phyloP scores from a whole-genome alignment of 2,329 filamentous ascomycete genomes.

The Phaeomoniella chlamydospora region DNA sequence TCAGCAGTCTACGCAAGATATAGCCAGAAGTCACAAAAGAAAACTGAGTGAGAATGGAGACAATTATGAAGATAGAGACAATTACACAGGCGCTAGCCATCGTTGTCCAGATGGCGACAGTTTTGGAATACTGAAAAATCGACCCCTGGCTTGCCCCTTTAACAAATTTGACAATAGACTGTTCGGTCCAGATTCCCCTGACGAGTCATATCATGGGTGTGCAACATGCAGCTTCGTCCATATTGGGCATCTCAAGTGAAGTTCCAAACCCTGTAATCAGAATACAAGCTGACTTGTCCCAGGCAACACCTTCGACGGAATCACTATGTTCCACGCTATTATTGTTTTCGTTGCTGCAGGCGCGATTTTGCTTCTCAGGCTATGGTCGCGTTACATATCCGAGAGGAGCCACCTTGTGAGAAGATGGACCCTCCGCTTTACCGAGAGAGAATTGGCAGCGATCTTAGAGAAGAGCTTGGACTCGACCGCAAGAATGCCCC shows the following conservation, averaged over 20 bases:
- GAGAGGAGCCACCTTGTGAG: conserved; percentile 1
- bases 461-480: conserved; percentile 3
- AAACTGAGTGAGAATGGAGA: neutral
- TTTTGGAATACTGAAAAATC: conserved; percentile 1
- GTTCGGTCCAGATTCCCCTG: conserved; percentile 2
- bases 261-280: neutral
- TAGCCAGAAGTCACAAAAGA: neutral
- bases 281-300: neutral
- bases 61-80: neutral
- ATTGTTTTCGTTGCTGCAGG: conserved; percentile 2
- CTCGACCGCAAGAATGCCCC: conserved; percentile 1
- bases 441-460: conserved; percentile 3
- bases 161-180: conserved; percentile 4
- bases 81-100: neutral
- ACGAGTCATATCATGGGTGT: conserved; percentile 2
- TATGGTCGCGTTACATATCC: conserved; percentile 1
- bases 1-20: neutral
- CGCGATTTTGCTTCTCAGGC: conserved; percentile 1
- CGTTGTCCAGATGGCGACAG: neutral
- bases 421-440: conserved; percentile 2
- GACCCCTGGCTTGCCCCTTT: conserved; percentile 4
- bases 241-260: conserved; percentile 4
- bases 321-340: conserved; percentile 2
- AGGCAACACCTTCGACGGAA: conserved; percentile 3
- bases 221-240: conserved; percentile 3